phyloP scores from a whole-genome alignment of 2,329 filamentous ascomycete species.

The Colletotrichum sp. region DNA sequence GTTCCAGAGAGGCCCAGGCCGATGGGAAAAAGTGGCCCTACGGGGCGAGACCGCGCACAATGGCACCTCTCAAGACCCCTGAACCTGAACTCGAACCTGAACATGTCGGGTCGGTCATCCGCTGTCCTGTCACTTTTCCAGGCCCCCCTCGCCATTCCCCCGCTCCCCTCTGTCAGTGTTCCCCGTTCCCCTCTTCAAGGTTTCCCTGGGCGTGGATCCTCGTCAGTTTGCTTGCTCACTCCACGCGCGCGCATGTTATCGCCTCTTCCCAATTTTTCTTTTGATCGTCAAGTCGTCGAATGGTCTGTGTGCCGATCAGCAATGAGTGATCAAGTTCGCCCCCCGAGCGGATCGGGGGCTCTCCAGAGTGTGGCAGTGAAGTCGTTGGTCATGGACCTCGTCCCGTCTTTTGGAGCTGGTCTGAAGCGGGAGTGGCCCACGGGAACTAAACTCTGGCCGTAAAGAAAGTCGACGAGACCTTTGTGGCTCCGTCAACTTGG shows the following conservation, averaged over 20 bases:
- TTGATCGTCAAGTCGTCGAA: background rate
- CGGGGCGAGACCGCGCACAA: background rate
- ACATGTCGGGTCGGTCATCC: background rate
- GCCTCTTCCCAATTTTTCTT: background rate
- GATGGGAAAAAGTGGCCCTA: constrained; percentile 2
- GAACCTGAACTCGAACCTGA: background rate
- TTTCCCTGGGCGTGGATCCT: constrained; percentile 2
- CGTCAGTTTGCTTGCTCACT: background rate
- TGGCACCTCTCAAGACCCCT: background rate
- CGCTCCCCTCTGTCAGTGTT: background rate
- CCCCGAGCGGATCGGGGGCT: background rate
- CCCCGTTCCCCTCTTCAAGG: background rate
- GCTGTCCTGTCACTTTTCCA: background rate
- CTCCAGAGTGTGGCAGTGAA: background rate
- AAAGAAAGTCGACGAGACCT: background rate
- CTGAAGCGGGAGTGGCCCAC: background rate
- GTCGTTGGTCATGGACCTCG: background rate
- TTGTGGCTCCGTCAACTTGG: background rate
- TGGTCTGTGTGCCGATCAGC: background rate
- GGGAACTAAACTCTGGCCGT: background rate
- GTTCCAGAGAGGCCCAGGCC: background rate
- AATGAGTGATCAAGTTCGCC: background rate
- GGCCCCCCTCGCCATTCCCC: background rate
- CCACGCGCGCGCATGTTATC: background rate
- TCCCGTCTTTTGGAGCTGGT: background rate